Percentiles rank a stretch among this genome's conserved stretches.
phyloP scores from a whole-genome alignment of 108 stramenopile species.

The Pelagomonas calceolata region DNA sequence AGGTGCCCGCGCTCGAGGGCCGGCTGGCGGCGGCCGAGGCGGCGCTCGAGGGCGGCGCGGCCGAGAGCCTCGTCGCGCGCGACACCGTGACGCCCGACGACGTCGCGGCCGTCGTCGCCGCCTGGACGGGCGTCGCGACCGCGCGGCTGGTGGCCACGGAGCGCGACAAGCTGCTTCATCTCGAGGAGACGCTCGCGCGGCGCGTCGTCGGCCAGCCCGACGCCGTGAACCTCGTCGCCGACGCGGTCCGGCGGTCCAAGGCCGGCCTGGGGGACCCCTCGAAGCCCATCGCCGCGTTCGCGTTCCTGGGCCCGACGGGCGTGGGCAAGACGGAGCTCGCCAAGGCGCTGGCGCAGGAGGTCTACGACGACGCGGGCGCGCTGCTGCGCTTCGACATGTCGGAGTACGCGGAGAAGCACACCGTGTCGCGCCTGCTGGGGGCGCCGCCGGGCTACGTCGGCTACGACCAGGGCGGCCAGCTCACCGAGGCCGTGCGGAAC shows the following conservation, averaged over 20 bases:
- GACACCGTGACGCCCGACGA: constrained; percentile 88
- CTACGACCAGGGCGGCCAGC: constrained; percentile 88
- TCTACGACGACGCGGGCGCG: constrained; percentile 72
- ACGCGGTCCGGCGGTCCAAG: constrained; percentile 66
- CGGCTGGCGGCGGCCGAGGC: not conserved
- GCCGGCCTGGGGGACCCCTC: constrained; percentile 62
- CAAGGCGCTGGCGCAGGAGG: constrained; percentile 72
- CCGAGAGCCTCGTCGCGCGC: constrained; percentile 60
- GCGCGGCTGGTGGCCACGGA: constrained; percentile 58
- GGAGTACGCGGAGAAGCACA: constrained; percentile 90
- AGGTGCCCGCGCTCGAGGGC: constrained; percentile 36
- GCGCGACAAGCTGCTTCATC: constrained; percentile 61
- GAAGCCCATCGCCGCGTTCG: constrained; percentile 68
- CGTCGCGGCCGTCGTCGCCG: constrained; percentile 76
- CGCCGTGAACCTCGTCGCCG: constrained; percentile 64
- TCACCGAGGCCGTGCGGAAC: constrained; percentile 84
- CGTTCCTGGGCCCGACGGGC: constrained; percentile 86
- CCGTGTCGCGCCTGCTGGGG: constrained; percentile 74
- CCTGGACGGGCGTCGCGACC: constrained; percentile 87
- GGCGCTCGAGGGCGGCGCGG: constrained; percentile 14
- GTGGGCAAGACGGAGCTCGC: constrained; percentile 83
- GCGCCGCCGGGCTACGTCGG: constrained; percentile 80
- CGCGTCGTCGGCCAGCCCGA: constrained; percentile 76
- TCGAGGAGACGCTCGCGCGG: constrained; percentile 50
- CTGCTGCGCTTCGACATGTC: constrained; percentile 88